A percentile compares a stretch with the other conserved stretches of the same genome.
These are phyloP conservation scores for Elsinoe necatrix DNA, from an alignment of 2,329 filamentous ascomycete genomes.

Conservation along the genomic window DNA sequence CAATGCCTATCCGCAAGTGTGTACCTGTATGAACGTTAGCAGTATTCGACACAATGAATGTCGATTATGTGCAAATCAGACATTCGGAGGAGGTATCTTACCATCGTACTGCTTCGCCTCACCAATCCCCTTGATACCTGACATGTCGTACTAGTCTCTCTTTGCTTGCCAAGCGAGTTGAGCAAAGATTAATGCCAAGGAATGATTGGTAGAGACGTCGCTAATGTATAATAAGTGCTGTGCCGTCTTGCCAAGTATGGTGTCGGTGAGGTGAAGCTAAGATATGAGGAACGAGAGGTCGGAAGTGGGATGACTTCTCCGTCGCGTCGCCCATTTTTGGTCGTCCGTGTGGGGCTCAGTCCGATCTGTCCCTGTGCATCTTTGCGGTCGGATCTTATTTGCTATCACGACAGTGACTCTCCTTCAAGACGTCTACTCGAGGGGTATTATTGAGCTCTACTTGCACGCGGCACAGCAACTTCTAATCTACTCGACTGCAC, in stretches of 20 bases:
- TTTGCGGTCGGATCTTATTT: not conserved
- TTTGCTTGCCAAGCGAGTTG: not conserved
- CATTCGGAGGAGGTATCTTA: conserved; percentile 26
- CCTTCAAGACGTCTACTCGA: not conserved
- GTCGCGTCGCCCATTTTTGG: not conserved
- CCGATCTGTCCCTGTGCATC: not conserved
- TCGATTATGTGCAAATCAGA: conserved; percentile 15
- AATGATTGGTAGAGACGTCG: not conserved
- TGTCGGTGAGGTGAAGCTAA: conserved; percentile 7
- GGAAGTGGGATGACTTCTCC: conserved; percentile 1
- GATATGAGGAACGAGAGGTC: conserved; percentile 2
- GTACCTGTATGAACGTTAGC: conserved; percentile 50
- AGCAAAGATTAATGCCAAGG: not conserved
- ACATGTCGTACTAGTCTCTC: conserved; percentile 32
- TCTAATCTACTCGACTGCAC: not conserved
- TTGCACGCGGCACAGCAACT: not conserved
- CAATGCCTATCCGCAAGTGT: conserved; percentile 78
- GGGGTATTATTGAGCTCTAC: too few relatives aligned
- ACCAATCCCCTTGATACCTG: conserved; percentile 55
- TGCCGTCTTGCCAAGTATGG: conserved; percentile 7
- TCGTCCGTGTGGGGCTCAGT: not conserved
- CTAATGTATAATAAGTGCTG: not conserved
- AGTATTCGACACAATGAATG: conserved; percentile 48
- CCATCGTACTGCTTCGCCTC: conserved; percentile 50
- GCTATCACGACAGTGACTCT: not conserved